These are phyloP conservation scores for Xylaria scruposa DNA, from an alignment of 495 filamentous ascomycete genomes.

Conservation along the genomic window DNA sequence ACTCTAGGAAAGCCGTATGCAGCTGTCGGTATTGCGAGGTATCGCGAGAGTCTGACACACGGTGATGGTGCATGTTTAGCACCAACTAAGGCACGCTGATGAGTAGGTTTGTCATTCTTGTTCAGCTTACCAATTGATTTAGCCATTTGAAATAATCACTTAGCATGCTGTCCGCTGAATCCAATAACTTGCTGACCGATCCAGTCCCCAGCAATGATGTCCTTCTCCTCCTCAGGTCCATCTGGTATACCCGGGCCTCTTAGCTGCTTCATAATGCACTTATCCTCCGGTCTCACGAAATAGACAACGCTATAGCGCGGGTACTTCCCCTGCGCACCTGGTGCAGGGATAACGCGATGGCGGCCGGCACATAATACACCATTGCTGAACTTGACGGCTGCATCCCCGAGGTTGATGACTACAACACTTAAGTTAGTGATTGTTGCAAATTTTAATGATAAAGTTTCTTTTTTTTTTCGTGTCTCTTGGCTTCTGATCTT, in stretches of 20 bases:
- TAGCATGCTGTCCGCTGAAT: conserved; percentile 39
- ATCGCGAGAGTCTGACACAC: too few species aligned
- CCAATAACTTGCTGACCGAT: conserved; percentile 54
- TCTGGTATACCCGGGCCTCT: conserved; percentile 43
- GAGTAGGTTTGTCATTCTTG: neutral
- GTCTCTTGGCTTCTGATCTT: too few species aligned
- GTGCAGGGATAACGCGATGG: conserved; percentile 66
- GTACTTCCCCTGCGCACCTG: conserved; percentile 57
- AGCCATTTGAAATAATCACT: neutral
- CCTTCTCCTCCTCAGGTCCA: conserved; percentile 41
- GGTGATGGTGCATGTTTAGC: neutral
- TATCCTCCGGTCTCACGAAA: conserved; percentile 66
- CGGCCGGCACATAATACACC: conserved; percentile 67
- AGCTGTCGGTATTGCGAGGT: too few species aligned
- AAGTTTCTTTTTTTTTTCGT: too few species aligned
- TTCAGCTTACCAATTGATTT: neutral
- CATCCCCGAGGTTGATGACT: conserved; percentile 70
- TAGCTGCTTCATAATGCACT: conserved; percentile 56
- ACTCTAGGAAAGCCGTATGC: too few species aligned
- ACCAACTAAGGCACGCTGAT: neutral
- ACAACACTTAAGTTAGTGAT: neutral
- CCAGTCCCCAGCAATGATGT: conserved; percentile 57
- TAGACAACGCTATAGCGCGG: conserved; percentile 67
- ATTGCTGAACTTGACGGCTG: conserved; percentile 67
- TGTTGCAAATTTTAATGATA: neutral